Evolutionary conservation across 2,329 filamentous ascomycete species (phyloP).

Genomic region (Aspergillus bombycis): DNA sequence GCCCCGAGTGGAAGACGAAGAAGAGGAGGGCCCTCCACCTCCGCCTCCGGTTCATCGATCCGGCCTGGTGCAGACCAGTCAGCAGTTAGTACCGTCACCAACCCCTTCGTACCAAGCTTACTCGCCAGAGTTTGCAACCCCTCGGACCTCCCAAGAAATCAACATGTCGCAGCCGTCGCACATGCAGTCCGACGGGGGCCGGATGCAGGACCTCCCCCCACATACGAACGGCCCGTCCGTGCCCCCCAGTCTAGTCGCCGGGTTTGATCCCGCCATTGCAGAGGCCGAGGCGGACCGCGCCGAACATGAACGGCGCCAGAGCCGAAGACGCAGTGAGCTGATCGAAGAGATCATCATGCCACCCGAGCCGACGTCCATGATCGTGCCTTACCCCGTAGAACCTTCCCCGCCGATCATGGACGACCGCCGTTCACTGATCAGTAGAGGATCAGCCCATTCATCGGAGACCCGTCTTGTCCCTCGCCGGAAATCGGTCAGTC

Average conservation of each 20-base stretch:
- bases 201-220: constrained; percentile 29
- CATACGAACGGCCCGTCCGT: constrained; percentile 33
- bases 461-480: constrained; percentile 18
- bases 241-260: constrained; percentile 47
- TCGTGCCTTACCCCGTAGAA: constrained; percentile 33
- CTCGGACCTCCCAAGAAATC: constrained; percentile 25
- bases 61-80: constrained; percentile 31
- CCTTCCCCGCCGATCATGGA: constrained; percentile 33
- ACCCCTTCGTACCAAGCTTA: constrained; percentile 32
- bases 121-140: constrained; percentile 30
- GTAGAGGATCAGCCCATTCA: constrained; percentile 33
- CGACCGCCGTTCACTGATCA: constrained; percentile 26
- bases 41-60: constrained; percentile 42
- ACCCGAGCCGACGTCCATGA: constrained; percentile 24
- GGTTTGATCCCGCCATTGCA: constrained; percentile 39
- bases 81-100: constrained; percentile 27
- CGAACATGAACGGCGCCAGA: constrained; percentile 31
- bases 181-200: constrained; percentile 21
- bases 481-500: constrained; percentile 63
- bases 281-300: constrained; percentile 34
- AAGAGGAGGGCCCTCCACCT: constrained; percentile 41
- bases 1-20: constrained; percentile 51
- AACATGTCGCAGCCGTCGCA: constrained; percentile 30
- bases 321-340: constrained; percentile 27
- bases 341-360: constrained; percentile 32